Percentiles rank a stretch among this genome's conserved stretches.
Conservation (phyloP, 2,329 filamentous ascomycete genomes). For the Monosporascus sp. region DNA sequence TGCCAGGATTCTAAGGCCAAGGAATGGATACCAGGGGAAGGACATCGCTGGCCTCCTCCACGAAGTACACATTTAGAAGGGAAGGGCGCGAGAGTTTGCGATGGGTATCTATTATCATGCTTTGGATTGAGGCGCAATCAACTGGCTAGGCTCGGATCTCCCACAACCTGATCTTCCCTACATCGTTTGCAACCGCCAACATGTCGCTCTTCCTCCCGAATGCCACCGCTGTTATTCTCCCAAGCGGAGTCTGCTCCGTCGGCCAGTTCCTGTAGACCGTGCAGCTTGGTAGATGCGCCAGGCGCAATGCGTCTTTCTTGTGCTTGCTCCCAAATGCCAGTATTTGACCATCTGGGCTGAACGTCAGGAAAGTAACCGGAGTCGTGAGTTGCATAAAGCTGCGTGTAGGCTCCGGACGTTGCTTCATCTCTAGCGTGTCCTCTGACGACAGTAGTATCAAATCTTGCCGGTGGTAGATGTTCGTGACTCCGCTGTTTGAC, state of each 20-base stretch:
- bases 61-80: background rate
- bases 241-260: slow-evolving; percentile 81
- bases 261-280: slow-evolving; percentile 98
- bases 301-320: slow-evolving; percentile 80
- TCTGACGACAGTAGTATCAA: slow-evolving; percentile 42
- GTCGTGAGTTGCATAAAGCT: slow-evolving; percentile 84
- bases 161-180: slow-evolving; percentile 84
- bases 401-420: slow-evolving; percentile 65
- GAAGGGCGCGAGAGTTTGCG: background rate
- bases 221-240: slow-evolving; percentile 70
- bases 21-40: background rate
- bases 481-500: slow-evolving; percentile 80
- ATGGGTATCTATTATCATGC: background rate
- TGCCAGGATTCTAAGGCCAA: slow-evolving; percentile 22
- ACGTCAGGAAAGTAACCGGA: slow-evolving; percentile 70
- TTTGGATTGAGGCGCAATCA: slow-evolving; percentile 1
- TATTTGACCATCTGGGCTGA: slow-evolving; percentile 85
- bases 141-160: slow-evolving; percentile 63
- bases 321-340: slow-evolving; percentile 79
- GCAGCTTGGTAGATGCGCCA: slow-evolving; percentile 87
- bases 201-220: slow-evolving; percentile 61
- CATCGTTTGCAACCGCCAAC: slow-evolving; percentile 82
- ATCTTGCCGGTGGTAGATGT: slow-evolving; percentile 79
- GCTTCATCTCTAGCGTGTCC: slow-evolving; percentile 49
- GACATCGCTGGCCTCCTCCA: background rate